Base-by-base conservation (phyloP, 495 filamentous ascomycete genomes). In the Arthonia radiata region DNA sequence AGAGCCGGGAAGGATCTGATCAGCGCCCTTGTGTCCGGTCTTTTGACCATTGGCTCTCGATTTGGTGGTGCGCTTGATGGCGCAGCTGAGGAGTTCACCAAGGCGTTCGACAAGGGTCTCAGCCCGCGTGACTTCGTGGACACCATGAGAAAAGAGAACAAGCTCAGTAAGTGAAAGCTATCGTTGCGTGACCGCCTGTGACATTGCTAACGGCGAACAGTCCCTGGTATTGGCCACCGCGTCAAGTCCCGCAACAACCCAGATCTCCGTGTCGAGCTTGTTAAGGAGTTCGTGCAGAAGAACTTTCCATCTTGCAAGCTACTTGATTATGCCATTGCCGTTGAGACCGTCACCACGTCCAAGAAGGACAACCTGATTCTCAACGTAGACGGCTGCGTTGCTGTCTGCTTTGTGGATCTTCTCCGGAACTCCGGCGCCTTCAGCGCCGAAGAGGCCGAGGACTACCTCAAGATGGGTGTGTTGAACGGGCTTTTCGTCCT, bases 321-420 rank as follows among this genome's bases (percentile, higher is more conserved):
- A 48, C 74, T 97, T 40, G 86, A 97, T 57, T 97, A 90, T 51
- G 86, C 86, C 39, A 71, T 97, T 46, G 86, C 86, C 6, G 86
- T 97, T 29, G 86, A 97, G 66, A 74, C 76, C 2, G 86, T 97
- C 36, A 97, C 86, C 17, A 97, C 86, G 5, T 91, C 80, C 37
- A 97, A 97, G 74, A 97, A 97, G 67, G 86, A 97, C 59, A 97
- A 94, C 65, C 69, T 97, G 31, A 97, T 97, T 41, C 72, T 97
- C 36, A 97, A 97, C 62, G 86, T 97, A 29, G 86, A 97, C 49
- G 86, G 86, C 36, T 90, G 79, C 50, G 67, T 97, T 38, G 86
- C 86, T 37, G 86, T 97, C 44, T 94, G 83, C 69, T 97, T 97
- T 52, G 80, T 97, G 31, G 86, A 97, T 40, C 56, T 97, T 35